Evolutionary conservation across 2,329 filamentous ascomycete genomes (phyloP), one percentile per base, ranked within the genome.

Genomic region (Ophiostoma triangulosporum): DNA sequence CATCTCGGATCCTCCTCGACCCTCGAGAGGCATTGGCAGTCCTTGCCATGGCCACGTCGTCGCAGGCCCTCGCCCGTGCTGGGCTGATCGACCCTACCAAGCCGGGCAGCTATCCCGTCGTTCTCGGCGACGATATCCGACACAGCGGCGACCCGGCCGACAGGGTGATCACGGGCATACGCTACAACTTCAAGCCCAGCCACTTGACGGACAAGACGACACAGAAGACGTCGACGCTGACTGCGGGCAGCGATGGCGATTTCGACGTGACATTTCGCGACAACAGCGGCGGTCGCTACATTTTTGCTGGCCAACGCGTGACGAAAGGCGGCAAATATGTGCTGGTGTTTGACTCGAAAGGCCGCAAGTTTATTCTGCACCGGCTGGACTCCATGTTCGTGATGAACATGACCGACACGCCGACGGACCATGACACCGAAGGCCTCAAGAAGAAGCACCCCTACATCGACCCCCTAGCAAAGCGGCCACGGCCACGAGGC

Each of bases 361-460:
- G 80, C 51, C 81, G 91, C 62, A 83, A 77, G 54, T 93, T 93
- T 60, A 81, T 93, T 27, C 75, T 96, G 53, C 88, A 96, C 69
- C 81, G 81, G 51, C 73, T 96, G 53, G 80, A 88, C 64, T 84
- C 83, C n/a, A 82, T 83, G 36, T 85, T 95, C 68, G 83, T 88
- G 62, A 90, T 95, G 83, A 96, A 95, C 66, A 70, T 95, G 52
- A 81, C 78, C 51, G 80, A 76, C 53, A 81, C 81, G 14, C 86
- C 84, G 2, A 77, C 74, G 59, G 83, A 84, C 61, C 70, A 74
- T 52, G 79, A 87, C 59, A 68, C 75, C 52, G 76, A 78, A 29
- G 79, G 76, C 61, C 72, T 94, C 38, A 75, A 78, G 48, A 75
- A 80, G 50, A 75, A 83, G 62, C 82, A 87, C 63, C 73, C 80